Base-by-base conservation (phyloP, 345 rosid species). In the Ricinus communis region DNA sequence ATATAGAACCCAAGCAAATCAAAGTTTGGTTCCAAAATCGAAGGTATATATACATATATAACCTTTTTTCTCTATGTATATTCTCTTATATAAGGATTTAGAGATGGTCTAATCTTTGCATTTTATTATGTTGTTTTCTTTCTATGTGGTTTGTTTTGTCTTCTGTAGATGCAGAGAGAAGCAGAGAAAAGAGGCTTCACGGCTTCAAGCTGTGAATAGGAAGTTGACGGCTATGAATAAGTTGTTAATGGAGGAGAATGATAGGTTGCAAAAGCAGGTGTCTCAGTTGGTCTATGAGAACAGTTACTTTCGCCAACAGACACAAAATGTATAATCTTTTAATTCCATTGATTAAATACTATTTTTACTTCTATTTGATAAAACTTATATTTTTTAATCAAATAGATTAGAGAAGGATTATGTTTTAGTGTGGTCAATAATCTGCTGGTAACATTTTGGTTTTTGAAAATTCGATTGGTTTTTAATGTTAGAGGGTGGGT, bases 21-120 rank as follows among this genome's bases (percentile, higher is more conserved):
- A 96, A 96, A 86, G 99, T 96, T 15, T 96, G 98, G 99, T 96
- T 96, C 85, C 99, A 96, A 65, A 96, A 96, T 81, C 81, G 99
- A 82, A 87, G 99, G 99, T 95, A 78, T 2, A 6, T 21, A 33
- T 6, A 33, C 38, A 2, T 33, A 6, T 33, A 33, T 33, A 33
- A 2, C 38, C 38, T 16, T 18, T 40, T 13, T 62, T 18, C 38
- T 60, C 1, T 1, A 9, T 56, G 19, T 3, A 3, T 50, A 14
- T 25, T 64, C 66, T 21, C 8, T 28, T 46, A 27, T 27, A 3
- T 10, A 5, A 41, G 14, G 11, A 45, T 16, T 55, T 50, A 24
- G 31, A 45, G 8, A 63, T 41, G 51, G 36, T 60, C 15, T 3
- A 36, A 11, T 19, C 0, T n/a, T 60, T 36, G 36, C 1, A 46